These are phyloP conservation scores for Neocatenulostroma microsporum DNA, from an alignment of 2,329 filamentous ascomycete genomes.

Conservation along the genomic window DNA sequence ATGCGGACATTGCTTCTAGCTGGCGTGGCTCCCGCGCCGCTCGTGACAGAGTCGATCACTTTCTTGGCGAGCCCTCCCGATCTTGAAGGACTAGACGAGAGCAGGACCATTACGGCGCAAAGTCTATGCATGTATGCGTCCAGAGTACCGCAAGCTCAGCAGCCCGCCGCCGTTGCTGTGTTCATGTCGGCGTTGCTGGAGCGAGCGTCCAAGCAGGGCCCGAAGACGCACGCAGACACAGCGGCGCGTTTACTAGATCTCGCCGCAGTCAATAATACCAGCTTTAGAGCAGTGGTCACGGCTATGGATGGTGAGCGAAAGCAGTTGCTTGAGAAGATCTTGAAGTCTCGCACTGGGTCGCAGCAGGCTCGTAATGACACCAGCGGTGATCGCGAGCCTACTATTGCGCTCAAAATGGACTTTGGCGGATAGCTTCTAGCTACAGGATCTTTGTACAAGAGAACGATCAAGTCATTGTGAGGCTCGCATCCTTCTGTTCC, in stretches of 20 bases:
- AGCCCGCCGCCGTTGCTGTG: conserved; percentile 59
- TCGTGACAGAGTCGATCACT: conserved; percentile 62
- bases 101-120: conserved; percentile 61
- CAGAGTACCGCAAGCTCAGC: conserved; percentile 31
- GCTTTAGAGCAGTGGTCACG: conserved; percentile 67
- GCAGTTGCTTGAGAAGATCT: conserved; percentile 62
- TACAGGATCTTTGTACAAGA: no score
- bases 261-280: conserved; percentile 62
- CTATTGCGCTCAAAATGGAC: conserved; percentile 90
- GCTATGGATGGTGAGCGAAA: conserved; percentile 64
- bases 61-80: conserved; percentile 60
- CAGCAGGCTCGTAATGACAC: conserved; percentile 36
- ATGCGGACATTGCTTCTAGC: conserved; percentile 75
- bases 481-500: no score
- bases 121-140: conserved; percentile 66
- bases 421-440: conserved; percentile 54
- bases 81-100: conserved; percentile 71
- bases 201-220: conserved; percentile 55
- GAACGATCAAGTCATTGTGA: no score
- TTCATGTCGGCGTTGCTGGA: conserved; percentile 70
- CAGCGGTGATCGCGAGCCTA: conserved; percentile 54
- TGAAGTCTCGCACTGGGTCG: conserved; percentile 36
- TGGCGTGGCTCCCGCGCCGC: conserved; percentile 57
- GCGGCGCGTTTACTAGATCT: conserved; percentile 71
- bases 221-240: conserved; percentile 57